Evolutionary conservation across 306 rosid species (phyloP).

Genomic region (Inga laurina): DNA sequence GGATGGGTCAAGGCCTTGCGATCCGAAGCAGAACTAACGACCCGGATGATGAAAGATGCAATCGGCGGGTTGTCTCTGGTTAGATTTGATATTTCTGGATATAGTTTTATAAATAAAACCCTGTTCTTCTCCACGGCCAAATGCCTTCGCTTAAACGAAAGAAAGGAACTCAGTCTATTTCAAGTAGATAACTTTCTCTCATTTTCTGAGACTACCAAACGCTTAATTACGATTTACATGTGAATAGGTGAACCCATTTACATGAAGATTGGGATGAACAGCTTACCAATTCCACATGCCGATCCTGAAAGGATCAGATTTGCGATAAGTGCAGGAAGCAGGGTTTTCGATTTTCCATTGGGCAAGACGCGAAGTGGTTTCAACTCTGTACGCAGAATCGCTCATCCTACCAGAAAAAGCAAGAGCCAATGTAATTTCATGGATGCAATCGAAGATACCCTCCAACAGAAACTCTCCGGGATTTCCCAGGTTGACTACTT

Average conservation of each 20-base stretch:
- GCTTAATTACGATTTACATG: constrained; percentile 11
- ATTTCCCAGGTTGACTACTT: constrained; percentile 92
- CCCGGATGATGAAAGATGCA: constrained; percentile 80
- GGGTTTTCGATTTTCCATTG: constrained; percentile 97
- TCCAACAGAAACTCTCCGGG: constrained; percentile 76
- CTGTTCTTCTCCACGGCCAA: constrained; percentile 89
- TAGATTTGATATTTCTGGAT: constrained; percentile 80
- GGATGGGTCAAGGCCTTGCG: constrained; percentile 83
- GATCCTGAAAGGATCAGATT: constrained; percentile 96
- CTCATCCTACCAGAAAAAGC: constrained; percentile 85
- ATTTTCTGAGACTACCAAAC: constrained; percentile 21
- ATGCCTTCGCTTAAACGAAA: constrained; percentile 65
- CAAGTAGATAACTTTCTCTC: neutral
- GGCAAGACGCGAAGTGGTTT: constrained; percentile 92
- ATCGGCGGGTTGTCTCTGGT: constrained; percentile 92
- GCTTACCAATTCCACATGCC: constrained; percentile 95
- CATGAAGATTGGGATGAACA: neutral
- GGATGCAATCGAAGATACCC: constrained; percentile 89
- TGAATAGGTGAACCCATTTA: constrained; percentile 30
- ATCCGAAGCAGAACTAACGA: constrained; percentile 75
- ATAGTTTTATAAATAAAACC: constrained; percentile 72
- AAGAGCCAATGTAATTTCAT: constrained; percentile 83
- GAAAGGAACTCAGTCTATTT: neutral
- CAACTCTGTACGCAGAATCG: constrained; percentile 87
- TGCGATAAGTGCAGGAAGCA: constrained; percentile 91